Percentiles rank a stretch among this genome's conserved stretches.
Conservation (phyloP, 257 asterid species). For the Osmanthus fragrans region DNA sequence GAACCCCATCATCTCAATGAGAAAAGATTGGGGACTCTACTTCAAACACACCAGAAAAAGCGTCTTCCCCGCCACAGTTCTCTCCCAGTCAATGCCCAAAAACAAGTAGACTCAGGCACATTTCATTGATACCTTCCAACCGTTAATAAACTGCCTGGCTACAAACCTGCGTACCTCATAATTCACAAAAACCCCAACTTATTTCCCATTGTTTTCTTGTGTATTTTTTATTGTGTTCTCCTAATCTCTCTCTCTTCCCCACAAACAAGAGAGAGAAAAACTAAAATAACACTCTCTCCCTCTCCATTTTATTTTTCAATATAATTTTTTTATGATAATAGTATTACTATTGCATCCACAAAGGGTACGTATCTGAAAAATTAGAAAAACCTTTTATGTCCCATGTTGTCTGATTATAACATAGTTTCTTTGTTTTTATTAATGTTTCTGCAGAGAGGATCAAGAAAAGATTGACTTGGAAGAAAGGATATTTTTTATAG, state of each 20-base stretch:
- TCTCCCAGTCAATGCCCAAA: not conserved
- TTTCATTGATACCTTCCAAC: not conserved
- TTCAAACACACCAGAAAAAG: not conserved
- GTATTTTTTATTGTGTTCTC: not conserved
- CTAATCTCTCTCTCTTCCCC: not conserved
- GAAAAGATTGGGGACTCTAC: not conserved
- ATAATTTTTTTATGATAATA: not conserved
- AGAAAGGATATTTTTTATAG: not conserved
- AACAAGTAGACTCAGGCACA: not conserved
- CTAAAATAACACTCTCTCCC: not conserved
- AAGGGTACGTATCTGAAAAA: not conserved
- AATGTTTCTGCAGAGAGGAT: conserved; percentile 18
- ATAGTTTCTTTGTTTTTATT: not conserved
- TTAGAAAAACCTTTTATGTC: not conserved
- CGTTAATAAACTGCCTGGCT: not conserved
- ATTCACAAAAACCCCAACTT: not conserved
- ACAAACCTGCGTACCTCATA: not conserved
- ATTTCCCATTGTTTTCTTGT: not conserved
- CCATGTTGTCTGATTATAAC: not conserved
- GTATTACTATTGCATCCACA: not conserved
- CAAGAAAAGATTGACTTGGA: not conserved
- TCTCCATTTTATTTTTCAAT: not conserved
- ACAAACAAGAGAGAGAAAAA: not conserved
- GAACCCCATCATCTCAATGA: not conserved
- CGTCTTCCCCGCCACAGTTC: not conserved